These are phyloP conservation scores for Glycine latifolia DNA, from an alignment of 306 rosid species.

Conservation along the genomic window DNA sequence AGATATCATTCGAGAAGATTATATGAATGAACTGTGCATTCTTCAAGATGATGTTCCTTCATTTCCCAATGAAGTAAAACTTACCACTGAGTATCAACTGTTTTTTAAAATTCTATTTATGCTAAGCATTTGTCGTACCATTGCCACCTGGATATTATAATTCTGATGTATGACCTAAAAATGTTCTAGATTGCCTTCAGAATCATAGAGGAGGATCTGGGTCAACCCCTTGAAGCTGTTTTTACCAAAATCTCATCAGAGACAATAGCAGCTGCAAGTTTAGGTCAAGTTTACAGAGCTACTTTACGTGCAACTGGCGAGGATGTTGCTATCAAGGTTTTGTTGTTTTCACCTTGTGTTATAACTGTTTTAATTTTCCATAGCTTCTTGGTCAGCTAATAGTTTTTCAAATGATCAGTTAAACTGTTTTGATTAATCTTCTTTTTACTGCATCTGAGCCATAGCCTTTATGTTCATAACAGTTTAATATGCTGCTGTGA, in stretches of 20 bases:
- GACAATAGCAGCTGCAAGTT: slow-evolving; percentile 99
- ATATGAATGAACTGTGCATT: slow-evolving; percentile 98
- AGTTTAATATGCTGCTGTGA: slow-evolving; percentile 22
- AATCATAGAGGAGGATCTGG: slow-evolving; percentile 94
- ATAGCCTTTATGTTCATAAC: slow-evolving; percentile 20
- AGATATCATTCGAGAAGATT: slow-evolving; percentile 98
- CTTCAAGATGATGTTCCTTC: slow-evolving; percentile 99
- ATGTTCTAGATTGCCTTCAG: slow-evolving; percentile 75
- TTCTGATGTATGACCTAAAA: slow-evolving; percentile 46
- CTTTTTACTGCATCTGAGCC: slow-evolving; percentile 6
- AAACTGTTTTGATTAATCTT: background rate
- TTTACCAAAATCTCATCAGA: slow-evolving; percentile 86
- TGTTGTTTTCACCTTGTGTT: slow-evolving; percentile 43
- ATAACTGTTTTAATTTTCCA: slow-evolving; percentile 10
- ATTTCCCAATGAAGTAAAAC: slow-evolving; percentile 86
- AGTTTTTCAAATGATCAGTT: slow-evolving; percentile 3
- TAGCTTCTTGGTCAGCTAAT: slow-evolving; percentile 37
- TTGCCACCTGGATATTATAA: slow-evolving; percentile 19
- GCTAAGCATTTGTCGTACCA: slow-evolving; percentile 1
- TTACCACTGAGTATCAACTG: slow-evolving; percentile 18
- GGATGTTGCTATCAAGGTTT: slow-evolving; percentile 97
- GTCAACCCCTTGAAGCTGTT: slow-evolving; percentile 92
- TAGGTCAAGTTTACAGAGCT: slow-evolving; percentile 99
- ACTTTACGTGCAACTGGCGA: slow-evolving; percentile 89
- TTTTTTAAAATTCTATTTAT: slow-evolving; percentile 29